Conservation (phyloP, 164 flowering plant genomes). For the Stephania cephalantha region DNA sequence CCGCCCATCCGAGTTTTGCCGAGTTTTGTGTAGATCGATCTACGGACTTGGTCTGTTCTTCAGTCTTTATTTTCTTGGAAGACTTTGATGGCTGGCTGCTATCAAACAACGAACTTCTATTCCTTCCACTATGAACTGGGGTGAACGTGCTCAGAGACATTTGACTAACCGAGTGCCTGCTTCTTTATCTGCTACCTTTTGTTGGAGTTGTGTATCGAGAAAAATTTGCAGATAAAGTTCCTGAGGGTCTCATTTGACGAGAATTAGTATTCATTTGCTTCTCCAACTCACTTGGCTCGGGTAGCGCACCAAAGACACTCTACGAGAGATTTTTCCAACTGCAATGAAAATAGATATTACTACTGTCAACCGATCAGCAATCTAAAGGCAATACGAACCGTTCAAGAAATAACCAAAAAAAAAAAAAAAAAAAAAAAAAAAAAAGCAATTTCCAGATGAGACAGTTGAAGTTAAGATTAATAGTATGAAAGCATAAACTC, state of each 20-base stretch:
- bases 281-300: conserved; percentile 45
- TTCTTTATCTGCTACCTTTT: conserved; percentile 23
- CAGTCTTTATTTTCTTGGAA: conserved; percentile 24
- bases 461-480: background rate
- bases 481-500: background rate
- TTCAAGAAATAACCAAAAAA: background rate
- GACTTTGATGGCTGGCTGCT: conserved; percentile 25
- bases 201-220: conserved; percentile 21
- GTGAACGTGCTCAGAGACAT: conserved; percentile 14
- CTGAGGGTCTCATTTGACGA: conserved; percentile 14
- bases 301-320: conserved; percentile 55
- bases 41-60: conserved; percentile 16
- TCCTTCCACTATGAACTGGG: conserved; percentile 31
- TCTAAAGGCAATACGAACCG: background rate
- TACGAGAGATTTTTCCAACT: conserved; percentile 80
- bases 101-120: conserved; percentile 26
- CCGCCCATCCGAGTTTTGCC: conserved; percentile 30
- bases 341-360: conserved; percentile 8
- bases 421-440: background rate
- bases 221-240: conserved; percentile 15
- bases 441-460: background rate
- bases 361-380: background rate
- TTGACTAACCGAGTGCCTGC: conserved; percentile 17
- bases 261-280: background rate
- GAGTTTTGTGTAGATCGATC: conserved; percentile 31